Evolutionary conservation across 352 stramenopile species (phyloP).

Genomic region (Phytophthora rubi): DNA sequence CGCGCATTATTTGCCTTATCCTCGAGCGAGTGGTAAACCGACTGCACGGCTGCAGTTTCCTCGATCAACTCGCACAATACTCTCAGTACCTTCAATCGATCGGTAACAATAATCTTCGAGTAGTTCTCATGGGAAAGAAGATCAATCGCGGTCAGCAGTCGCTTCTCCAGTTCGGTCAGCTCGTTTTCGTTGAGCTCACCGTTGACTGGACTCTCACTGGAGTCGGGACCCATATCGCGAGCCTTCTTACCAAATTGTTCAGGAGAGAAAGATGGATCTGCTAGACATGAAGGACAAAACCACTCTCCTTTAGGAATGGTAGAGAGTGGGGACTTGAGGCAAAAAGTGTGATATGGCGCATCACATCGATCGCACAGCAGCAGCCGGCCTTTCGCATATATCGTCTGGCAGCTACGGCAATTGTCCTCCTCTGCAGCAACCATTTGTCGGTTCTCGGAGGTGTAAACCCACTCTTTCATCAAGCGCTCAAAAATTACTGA

Average conservation of each 20-base stretch:
- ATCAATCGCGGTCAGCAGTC: slow-evolving; percentile 59
- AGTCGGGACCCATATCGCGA: slow-evolving; percentile 28
- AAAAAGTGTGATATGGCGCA: slow-evolving; percentile 87
- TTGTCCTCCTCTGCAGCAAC: slow-evolving; percentile 79
- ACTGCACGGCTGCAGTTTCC: slow-evolving; percentile 56
- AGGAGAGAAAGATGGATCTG: slow-evolving; percentile 58
- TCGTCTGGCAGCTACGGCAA: slow-evolving; percentile 77
- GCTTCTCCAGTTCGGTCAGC: slow-evolving; percentile 72
- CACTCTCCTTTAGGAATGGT: slow-evolving; percentile 72
- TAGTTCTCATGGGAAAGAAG: slow-evolving; percentile 79
- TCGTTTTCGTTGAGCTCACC: slow-evolving; percentile 46
- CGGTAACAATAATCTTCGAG: slow-evolving; percentile 49
- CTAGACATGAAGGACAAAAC: slow-evolving; percentile 75
- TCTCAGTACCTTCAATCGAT: slow-evolving; percentile 66
- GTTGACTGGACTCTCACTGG: slow-evolving; percentile 15
- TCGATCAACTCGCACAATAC: slow-evolving; percentile 77
- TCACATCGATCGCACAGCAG: slow-evolving; percentile 86
- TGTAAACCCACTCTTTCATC: slow-evolving; percentile 85
- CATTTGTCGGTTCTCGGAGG: slow-evolving; percentile 52
- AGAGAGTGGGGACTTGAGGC: slow-evolving; percentile 60
- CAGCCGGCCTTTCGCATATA: slow-evolving; percentile 68
- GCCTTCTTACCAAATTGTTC: slow-evolving; percentile 61
- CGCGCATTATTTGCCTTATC: slow-evolving; percentile 65
- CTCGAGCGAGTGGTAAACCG: slow-evolving; percentile 70
- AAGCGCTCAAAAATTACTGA: slow-evolving; percentile 80